phyloP scores from a whole-genome alignment of 140 eudicot species.

The Ambrosia hybrid region DNA sequence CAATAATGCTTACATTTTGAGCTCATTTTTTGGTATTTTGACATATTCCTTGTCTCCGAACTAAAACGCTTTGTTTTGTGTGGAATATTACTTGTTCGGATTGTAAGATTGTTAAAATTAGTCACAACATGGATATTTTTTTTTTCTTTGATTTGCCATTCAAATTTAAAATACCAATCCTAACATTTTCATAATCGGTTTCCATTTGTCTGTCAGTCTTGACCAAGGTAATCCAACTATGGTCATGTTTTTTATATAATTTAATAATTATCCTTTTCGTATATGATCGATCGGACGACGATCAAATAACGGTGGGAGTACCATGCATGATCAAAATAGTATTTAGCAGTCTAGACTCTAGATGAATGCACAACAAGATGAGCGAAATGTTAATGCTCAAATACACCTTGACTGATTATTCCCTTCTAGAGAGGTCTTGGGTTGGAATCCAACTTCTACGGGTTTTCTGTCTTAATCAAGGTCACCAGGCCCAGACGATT shows the following conservation, averaged over 20 bases:
- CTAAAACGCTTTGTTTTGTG: neutral
- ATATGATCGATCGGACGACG: neutral
- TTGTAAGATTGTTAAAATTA: too few relatives aligned
- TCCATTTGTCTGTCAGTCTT: neutral
- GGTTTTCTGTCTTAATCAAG: too few relatives aligned
- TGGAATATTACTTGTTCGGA: too few relatives aligned
- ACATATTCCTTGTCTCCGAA: constrained; percentile 8
- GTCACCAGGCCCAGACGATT: too few relatives aligned
- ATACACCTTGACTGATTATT: neutral
- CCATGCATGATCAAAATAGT: neutral
- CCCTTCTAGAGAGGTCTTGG: too few relatives aligned
- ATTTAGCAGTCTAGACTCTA: neutral
- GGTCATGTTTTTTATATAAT: neutral
- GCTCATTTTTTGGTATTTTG: neutral
- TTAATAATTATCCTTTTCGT: neutral
- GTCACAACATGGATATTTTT: too few relatives aligned
- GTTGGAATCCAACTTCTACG: too few relatives aligned
- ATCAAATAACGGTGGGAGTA: neutral
- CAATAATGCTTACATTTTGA: constrained; percentile 8
- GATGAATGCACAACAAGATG: neutral
- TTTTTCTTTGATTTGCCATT: neutral
- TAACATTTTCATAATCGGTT: neutral
- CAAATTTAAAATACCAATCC: too few relatives aligned
- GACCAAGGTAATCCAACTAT: too few relatives aligned
- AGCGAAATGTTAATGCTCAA: neutral